Base-by-base conservation (phyloP, 192 early-diverging fungal genomes). In the Dissophora ornata region DNA sequence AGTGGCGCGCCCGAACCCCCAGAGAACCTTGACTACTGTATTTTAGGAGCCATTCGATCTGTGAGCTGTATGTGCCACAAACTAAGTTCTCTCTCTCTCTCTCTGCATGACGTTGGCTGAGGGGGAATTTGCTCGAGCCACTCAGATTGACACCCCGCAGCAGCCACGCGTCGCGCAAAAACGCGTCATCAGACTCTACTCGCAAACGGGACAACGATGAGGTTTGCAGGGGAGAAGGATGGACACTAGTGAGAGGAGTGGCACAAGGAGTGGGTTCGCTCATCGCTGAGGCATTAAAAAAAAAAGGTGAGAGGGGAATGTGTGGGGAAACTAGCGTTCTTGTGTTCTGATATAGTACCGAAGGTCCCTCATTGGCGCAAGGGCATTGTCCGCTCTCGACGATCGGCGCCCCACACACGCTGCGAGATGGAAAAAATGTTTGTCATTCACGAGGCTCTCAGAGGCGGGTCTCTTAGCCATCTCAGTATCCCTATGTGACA, bases 101-200 rank as follows among this genome's bases (percentile, higher is more conserved):
- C n/a, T n/a, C n/a, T n/a, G n/a, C n/a, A n/a, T n/a, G n/a, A n/a
- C n/a, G n/a, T n/a, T n/a, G n/a, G n/a, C n/a, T n/a, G 51, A 62
- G 56, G 0, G 87, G 87, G 12, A 87, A 77, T 73, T 89, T 89
- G 52, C 82, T 59, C n/a, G 82, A 81, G 9, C 82, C 86, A 22
- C 79, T 74, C 16, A 89, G 56, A 46, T 89, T 89, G 25, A 87
- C 70, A 2, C 87, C 87, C 7, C 85, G 86, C n/a, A 89, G 62
- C 16, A 84, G 80, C 22, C 85, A 69, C 8, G 82, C 78, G 15
- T 77, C 73, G 24, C 65, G 32, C 0, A 77, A 32, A n/a, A 77
- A 77, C 7, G 28, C 29, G 46, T 77, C 65, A 4, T 67, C 24
- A 19, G 44, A 58, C 24, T 50, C 52, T 0, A 67, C 65, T 13